Conservation (phyloP, 2,329 filamentous ascomycete genomes). For the Penicillium olsonii region DNA sequence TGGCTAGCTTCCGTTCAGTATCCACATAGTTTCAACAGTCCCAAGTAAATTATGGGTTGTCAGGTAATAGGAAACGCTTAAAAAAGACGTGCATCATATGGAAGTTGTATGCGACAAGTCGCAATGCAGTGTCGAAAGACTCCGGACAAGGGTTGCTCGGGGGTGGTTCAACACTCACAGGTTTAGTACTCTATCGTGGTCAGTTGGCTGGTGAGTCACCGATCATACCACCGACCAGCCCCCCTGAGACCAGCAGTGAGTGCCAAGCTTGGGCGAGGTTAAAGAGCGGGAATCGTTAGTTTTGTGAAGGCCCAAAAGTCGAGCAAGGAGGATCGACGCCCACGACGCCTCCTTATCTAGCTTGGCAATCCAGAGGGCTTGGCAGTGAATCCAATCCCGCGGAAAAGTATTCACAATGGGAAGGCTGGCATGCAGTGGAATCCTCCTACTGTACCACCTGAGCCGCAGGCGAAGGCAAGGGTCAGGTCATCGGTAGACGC, state of each 20-base stretch:
- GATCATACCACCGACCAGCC: not conserved
- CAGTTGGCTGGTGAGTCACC: not conserved
- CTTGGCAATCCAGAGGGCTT: constrained; percentile 5
- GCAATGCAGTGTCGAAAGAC: not conserved
- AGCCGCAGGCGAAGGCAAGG: not conserved
- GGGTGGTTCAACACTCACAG: constrained; percentile 2
- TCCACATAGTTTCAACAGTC: constrained; percentile 12
- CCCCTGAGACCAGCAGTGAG: not conserved
- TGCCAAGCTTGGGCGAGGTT: not conserved
- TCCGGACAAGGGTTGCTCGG: not conserved
- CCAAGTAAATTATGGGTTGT: constrained; percentile 7
- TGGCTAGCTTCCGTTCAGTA: constrained; percentile 4
- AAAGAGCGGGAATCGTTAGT: not conserved
- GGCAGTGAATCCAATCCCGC: not conserved
- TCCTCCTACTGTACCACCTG: not conserved
- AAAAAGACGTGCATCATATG: constrained; percentile 10
- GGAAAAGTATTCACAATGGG: not conserved
- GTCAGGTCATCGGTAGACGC: not conserved
- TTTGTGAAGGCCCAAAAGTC: not conserved
- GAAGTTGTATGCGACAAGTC: not conserved
- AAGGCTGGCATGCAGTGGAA: constrained; percentile 3
- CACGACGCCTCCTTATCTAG: not conserved
- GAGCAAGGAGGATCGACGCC: not conserved
- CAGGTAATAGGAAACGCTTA: constrained; percentile 13
- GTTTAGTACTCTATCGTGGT: not conserved